Percentiles rank a stretch among this genome's conserved stretches.
Conservation (phyloP, 352 stramenopile species). For the Phytophthora boehmeriae region DNA sequence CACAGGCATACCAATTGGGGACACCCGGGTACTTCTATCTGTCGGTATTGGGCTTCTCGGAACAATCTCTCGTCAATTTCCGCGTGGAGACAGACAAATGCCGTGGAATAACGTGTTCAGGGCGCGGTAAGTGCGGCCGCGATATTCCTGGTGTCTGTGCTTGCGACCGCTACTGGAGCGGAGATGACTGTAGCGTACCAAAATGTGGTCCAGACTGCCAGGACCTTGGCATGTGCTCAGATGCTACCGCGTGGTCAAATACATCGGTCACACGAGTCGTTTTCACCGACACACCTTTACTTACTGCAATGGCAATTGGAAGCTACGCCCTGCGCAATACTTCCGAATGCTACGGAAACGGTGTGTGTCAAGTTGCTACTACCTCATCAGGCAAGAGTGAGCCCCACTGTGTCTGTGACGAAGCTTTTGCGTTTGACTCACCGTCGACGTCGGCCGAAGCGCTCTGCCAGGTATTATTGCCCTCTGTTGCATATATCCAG, state of each 20-base stretch:
- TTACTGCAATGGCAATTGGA: constrained; percentile 22
- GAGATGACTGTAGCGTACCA: constrained; percentile 72
- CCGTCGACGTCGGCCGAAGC: constrained; percentile 46
- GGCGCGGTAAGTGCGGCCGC: constrained; percentile 63
- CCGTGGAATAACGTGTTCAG: constrained; percentile 59
- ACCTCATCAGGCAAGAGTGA: constrained; percentile 21
- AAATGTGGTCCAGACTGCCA: constrained; percentile 76
- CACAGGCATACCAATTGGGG: constrained; percentile 53
- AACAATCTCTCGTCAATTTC: constrained; percentile 36
- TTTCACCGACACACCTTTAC: constrained; percentile 1
- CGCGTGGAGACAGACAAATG: constrained; percentile 71
- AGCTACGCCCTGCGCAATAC: constrained; percentile 52
- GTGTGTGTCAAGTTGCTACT: constrained; percentile 48
- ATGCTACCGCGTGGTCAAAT: constrained; percentile 21
- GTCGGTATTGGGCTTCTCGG: constrained; percentile 63
- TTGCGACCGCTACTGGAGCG: constrained; percentile 79
- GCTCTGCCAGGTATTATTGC: constrained; percentile 66
- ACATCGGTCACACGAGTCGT: not conserved
- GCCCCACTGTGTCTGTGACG: constrained; percentile 66
- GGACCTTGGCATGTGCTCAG: constrained; percentile 57
- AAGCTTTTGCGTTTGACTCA: constrained; percentile 60
- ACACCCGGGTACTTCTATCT: constrained; percentile 77
- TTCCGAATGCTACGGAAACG: constrained; percentile 79
- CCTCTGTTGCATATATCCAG: constrained; percentile 63
- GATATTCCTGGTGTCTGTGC: constrained; percentile 70